These are phyloP conservation scores for Phytopythium sindhum DNA, from an alignment of 352 stramenopile genomes.

Conservation along the genomic window DNA sequence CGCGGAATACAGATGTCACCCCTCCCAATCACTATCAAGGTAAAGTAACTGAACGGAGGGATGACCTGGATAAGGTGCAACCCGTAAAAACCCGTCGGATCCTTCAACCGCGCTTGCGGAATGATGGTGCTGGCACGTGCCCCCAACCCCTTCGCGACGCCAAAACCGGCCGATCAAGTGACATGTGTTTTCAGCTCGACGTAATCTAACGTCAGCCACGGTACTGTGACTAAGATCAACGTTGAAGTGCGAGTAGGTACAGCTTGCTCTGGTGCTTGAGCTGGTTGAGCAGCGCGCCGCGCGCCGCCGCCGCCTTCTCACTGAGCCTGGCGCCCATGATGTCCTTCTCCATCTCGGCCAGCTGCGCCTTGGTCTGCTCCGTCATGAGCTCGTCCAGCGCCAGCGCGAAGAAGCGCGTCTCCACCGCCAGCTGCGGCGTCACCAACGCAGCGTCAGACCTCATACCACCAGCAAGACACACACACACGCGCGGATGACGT, in stretches of 20 bases:
- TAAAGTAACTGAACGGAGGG: neutral
- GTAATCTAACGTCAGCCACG: neutral
- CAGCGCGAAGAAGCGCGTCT: conserved; percentile 68
- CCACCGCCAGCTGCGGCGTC: conserved; percentile 52
- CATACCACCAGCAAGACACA: neutral
- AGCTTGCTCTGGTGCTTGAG: conserved; percentile 82
- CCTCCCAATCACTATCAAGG: neutral
- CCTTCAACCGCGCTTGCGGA: neutral
- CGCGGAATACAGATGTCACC: neutral
- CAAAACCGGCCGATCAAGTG: neutral
- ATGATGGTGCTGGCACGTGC: neutral
- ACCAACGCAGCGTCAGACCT: conserved; percentile 11
- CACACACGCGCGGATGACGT: conserved; percentile 18
- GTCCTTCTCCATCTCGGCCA: conserved; percentile 47
- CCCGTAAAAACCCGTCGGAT: neutral
- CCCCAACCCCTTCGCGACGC: neutral
- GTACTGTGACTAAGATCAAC: conserved; percentile 5
- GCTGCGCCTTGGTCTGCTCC: conserved; percentile 46
- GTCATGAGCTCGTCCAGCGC: conserved; percentile 50
- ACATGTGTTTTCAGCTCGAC: neutral
- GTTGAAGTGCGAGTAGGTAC: conserved; percentile 65
- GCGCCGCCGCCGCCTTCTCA: conserved; percentile 34
- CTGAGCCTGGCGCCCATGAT: conserved; percentile 31
- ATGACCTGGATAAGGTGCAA: conserved; percentile 1
- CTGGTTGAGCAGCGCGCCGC: conserved; percentile 56